Evolutionary conservation across 2,329 filamentous ascomycete genomes (phyloP).

Genomic region (Colletotrichum lindemuthianum): DNA sequence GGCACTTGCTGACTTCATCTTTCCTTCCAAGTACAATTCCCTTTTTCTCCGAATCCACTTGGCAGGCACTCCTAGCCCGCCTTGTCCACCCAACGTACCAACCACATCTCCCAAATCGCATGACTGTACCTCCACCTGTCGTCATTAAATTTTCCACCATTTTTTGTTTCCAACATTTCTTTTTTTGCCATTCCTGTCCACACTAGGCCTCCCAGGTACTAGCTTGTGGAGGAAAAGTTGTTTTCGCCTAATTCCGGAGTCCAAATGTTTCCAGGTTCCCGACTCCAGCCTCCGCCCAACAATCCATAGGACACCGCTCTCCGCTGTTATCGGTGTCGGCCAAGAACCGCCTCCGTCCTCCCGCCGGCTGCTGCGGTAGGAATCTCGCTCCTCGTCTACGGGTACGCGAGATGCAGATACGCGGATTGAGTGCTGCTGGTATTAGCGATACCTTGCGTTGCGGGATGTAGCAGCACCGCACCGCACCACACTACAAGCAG

Average conservation of each 20-base stretch:
- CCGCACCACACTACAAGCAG: too few relatives aligned
- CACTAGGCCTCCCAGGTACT: background rate
- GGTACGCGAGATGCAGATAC: conserved; percentile 28
- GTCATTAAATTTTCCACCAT: conserved; percentile 21
- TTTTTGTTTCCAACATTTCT: background rate
- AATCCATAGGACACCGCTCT: conserved; percentile 9
- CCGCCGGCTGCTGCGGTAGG: too few relatives aligned
- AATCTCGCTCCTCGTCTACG: conserved; percentile 7
- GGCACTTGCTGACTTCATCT: conserved; percentile 17
- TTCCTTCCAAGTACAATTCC: background rate
- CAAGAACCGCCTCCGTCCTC: conserved; percentile 6
- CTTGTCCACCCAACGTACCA: background rate
- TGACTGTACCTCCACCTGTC: conserved; percentile 19
- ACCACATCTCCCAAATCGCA: conserved; percentile 3
- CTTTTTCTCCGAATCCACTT: conserved; percentile 6
- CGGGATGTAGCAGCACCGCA: too few relatives aligned
- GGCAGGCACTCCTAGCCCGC: conserved; percentile 11
- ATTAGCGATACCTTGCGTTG: too few relatives aligned
- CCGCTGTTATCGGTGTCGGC: conserved; percentile 16
- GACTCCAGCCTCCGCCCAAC: conserved; percentile 19
- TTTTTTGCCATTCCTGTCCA: background rate
- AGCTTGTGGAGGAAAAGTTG: conserved; percentile 7
- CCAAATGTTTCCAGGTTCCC: conserved; percentile 23
- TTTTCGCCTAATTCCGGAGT: conserved; percentile 22
- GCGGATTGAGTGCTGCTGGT: background rate